Percentiles rank a stretch among this genome's conserved stretches.
Conservation (phyloP, 2,329 filamentous ascomycete species). For the Cytospora piceicola region DNA sequence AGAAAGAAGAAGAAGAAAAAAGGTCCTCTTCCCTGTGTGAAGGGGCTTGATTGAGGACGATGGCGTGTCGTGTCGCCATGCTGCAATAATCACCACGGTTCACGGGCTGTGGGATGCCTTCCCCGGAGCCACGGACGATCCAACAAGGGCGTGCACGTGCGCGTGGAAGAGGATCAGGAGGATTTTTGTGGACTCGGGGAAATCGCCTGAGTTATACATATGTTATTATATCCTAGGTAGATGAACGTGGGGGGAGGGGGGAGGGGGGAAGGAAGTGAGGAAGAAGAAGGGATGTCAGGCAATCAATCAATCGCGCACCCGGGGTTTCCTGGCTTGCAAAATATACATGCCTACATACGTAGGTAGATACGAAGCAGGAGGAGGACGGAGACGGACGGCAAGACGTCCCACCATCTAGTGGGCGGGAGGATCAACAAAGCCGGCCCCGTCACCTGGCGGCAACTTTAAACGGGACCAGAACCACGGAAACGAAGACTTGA, state of each 20-base stretch:
- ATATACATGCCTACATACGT: too few relatives aligned
- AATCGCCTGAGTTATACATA: not conserved
- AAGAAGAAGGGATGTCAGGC: not conserved
- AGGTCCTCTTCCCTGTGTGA: not conserved
- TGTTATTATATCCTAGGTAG: not conserved
- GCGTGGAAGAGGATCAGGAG: not conserved
- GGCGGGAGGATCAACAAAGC: not conserved
- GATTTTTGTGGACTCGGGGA: slow-evolving; percentile 2
- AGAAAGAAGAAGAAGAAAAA: not conserved
- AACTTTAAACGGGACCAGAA: not conserved
- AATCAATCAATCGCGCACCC: not conserved
- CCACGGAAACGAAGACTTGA: not conserved
- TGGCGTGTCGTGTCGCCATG: not conserved
- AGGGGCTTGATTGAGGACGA: not conserved
- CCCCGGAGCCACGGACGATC: not conserved
- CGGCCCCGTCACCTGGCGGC: not conserved
- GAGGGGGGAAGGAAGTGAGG: too few relatives aligned
- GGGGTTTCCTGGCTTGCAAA: too few relatives aligned
- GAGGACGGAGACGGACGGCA: not conserved
- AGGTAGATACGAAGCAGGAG: too few relatives aligned
- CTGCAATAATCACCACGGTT: not conserved
- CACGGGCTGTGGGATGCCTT: not conserved
- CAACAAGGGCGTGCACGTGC: slow-evolving; percentile 1
- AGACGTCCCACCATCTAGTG: not conserved
- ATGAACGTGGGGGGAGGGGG: not conserved